Percentiles rank a stretch among this genome's conserved stretches.
phyloP scores from a whole-genome alignment of 2,329 filamentous ascomycete species.

The Neurospora sp. region DNA sequence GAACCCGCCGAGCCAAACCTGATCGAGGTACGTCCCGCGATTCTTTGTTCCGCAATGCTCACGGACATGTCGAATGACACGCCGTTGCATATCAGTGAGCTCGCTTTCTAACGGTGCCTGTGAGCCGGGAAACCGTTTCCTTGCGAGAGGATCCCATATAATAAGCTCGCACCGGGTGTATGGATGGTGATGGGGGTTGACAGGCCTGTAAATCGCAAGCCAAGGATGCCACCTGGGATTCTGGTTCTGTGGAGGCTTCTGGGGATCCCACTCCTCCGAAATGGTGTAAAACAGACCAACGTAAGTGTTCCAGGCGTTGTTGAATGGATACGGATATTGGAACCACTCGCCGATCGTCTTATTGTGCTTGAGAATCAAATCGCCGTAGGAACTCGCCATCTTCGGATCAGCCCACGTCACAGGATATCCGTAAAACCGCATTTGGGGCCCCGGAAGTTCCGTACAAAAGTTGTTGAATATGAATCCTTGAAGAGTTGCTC shows the following conservation, averaged over 20 bases:
- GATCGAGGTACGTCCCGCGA: conserved; percentile 23
- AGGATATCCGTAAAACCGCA: conserved; percentile 26
- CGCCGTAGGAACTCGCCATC: conserved; percentile 28
- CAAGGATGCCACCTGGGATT: conserved; percentile 34
- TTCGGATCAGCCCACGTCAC: conserved; percentile 32
- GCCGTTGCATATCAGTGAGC: conserved; percentile 35
- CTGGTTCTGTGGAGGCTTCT: conserved; percentile 9
- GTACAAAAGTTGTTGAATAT: background rate
- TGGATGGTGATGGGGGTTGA: conserved; percentile 24
- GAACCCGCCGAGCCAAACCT: conserved; percentile 37
- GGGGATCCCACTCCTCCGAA: conserved; percentile 26
- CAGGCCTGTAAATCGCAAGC: conserved; percentile 38
- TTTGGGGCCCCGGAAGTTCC: background rate
- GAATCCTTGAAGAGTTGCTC: background rate
- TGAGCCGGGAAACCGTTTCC: conserved; percentile 15
- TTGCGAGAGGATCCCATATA: conserved; percentile 40
- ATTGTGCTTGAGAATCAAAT: conserved; percentile 15
- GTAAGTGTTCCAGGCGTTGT: conserved; percentile 25
- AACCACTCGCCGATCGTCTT: conserved; percentile 29
- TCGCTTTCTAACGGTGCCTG: conserved; percentile 21
- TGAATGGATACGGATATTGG: conserved; percentile 17
- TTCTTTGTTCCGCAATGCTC: conserved; percentile 23
- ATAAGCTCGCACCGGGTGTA: conserved; percentile 35
- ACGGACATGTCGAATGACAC: conserved; percentile 29
- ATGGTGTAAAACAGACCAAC: conserved; percentile 42